Evolutionary conservation across 2,329 filamentous ascomycete genomes (phyloP).

Genomic region (Pestalotiopsis sp.): DNA sequence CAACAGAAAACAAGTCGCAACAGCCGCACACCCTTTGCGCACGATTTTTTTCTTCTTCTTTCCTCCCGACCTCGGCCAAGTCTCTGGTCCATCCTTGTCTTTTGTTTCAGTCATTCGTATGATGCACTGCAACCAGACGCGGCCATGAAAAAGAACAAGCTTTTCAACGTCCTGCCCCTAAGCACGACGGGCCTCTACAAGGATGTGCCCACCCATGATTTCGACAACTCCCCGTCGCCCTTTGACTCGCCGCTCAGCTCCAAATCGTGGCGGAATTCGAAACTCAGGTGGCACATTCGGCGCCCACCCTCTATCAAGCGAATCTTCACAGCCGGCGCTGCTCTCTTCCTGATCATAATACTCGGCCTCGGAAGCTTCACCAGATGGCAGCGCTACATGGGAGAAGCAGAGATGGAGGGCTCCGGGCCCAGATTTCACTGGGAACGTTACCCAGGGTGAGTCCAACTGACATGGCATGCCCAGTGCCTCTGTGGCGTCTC

Average conservation of each 20-base stretch:
- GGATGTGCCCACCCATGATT: constrained; percentile 26
- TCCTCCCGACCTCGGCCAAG: no score
- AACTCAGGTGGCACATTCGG: constrained; percentile 4
- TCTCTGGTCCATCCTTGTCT: no score
- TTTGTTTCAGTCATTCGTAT: neutral
- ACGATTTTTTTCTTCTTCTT: neutral
- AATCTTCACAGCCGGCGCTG: neutral
- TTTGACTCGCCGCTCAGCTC: constrained; percentile 4
- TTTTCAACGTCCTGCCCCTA: constrained; percentile 21
- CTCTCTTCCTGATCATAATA: neutral
- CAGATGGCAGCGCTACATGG: constrained; percentile 2
- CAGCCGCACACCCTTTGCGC: neutral
- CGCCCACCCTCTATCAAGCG: constrained; percentile 7
- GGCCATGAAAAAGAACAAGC: constrained; percentile 20
- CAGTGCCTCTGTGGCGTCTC: no score
- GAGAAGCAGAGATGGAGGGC: constrained; percentile 1
- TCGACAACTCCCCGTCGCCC: constrained; percentile 21
- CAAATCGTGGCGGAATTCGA: neutral
- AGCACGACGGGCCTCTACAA: constrained; percentile 23
- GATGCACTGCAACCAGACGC: neutral
- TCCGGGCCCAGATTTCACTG: constrained; percentile 9
- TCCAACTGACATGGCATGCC: neutral
- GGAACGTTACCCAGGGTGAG: constrained; percentile 10
- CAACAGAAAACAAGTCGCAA: neutral
- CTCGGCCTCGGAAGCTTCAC: neutral